Percentiles rank a stretch among this genome's conserved stretches.
These are phyloP conservation scores for Penicillium herquei DNA, from an alignment of 495 filamentous ascomycete species.

Conservation along the genomic window DNA sequence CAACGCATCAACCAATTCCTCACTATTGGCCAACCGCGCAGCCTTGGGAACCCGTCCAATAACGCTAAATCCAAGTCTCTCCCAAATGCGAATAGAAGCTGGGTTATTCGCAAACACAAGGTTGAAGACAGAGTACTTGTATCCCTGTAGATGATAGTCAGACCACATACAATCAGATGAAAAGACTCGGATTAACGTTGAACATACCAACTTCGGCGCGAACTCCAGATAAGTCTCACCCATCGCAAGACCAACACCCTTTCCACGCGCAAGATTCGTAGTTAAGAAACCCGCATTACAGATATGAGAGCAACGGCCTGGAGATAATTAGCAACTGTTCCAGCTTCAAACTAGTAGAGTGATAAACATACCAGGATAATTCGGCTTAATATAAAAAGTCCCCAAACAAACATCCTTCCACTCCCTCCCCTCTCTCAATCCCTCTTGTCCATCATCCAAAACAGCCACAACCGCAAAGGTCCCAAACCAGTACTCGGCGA, in stretches of 20 bases:
- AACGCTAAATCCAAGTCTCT: constrained; percentile 89
- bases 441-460: constrained; percentile 52
- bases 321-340: constrained; percentile 3
- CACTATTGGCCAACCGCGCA: constrained; percentile 41
- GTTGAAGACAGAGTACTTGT: constrained; percentile 97
- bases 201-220: constrained; percentile 77
- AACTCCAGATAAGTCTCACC: constrained; percentile 89
- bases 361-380: constrained; percentile 79
- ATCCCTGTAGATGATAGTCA: constrained; percentile 54
- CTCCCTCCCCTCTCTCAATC: constrained; percentile 53
- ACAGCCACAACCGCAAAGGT: constrained; percentile 90
- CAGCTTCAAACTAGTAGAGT: too few species aligned
- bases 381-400: constrained; percentile 97
- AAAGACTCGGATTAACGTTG: background rate
- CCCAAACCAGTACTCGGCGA: constrained; percentile 90
- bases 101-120: constrained; percentile 97
- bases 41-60: constrained; percentile 73
- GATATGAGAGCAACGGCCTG: constrained; percentile 64
- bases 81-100: constrained; percentile 93
- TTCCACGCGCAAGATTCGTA: constrained; percentile 76
- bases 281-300: constrained; percentile 95
- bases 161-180: background rate
- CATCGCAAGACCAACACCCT: constrained; percentile 86
- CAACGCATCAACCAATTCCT: constrained; percentile 46
- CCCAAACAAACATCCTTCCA: constrained; percentile 86